A percentile compares a stretch with the other conserved stretches of the same genome.
These are phyloP conservation scores for Teunomyces stri DNA, from an alignment of 805 yeast genomes.

Conservation along the genomic window DNA sequence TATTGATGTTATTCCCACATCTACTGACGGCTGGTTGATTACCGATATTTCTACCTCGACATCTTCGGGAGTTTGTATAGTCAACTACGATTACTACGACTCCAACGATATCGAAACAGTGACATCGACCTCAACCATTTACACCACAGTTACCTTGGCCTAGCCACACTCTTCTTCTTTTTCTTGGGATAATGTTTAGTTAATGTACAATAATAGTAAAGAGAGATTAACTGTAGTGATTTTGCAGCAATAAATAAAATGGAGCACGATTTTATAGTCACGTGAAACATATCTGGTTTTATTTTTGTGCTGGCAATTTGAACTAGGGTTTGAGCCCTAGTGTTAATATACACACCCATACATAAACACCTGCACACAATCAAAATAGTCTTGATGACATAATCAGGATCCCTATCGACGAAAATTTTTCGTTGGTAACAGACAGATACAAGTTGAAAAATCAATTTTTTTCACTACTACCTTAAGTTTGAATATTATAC, in stretches of 20 bases:
- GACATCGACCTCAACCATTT: conserved; percentile 37
- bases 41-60: conserved; percentile 30
- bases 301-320: too few relatives aligned
- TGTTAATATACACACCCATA: neutral
- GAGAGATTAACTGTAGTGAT: neutral
- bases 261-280: neutral
- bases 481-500: conserved; percentile 11
- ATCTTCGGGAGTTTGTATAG: conserved; percentile 31
- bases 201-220: neutral
- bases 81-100: conserved; percentile 36
- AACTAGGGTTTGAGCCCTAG: conserved; percentile 1
- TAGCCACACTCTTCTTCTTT: conserved; percentile 2
- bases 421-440: conserved; percentile 3
- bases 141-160: conserved; percentile 31
- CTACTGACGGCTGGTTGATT: conserved; percentile 32
- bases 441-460: conserved; percentile 3
- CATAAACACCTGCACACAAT: neutral
- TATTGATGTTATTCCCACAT: conserved; percentile 16
- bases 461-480: conserved; percentile 5
- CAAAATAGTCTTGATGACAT: neutral
- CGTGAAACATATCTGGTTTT: neutral
- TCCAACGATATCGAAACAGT: conserved; percentile 27
- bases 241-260: neutral
- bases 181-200: conserved; percentile 4
- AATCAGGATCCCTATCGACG: conserved; percentile 3